Conservation (phyloP, 23 red algal species). For the Chondrus crispus region DNA sequence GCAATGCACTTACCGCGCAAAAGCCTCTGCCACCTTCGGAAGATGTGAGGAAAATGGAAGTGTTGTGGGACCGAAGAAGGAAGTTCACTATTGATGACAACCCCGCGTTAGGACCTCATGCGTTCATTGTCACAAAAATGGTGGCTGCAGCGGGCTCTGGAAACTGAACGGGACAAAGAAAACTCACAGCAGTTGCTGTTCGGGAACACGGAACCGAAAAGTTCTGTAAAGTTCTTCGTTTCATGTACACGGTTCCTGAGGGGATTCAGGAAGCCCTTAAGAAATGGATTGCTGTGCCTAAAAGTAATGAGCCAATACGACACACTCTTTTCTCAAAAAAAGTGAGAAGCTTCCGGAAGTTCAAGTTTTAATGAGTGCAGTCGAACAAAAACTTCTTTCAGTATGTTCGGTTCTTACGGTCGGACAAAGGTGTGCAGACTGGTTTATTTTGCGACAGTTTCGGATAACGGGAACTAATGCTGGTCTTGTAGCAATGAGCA, state of each 20-base stretch:
- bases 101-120: not conserved
- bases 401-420: not conserved
- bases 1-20: too few relatives aligned
- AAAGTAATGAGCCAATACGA: not conserved
- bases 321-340: too few relatives aligned
- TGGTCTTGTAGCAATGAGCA: not conserved
- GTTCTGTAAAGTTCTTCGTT: too few relatives aligned
- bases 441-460: not conserved
- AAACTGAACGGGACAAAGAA: not conserved
- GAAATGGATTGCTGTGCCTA: too few relatives aligned
- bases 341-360: too few relatives aligned
- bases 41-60: too few relatives aligned
- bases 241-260: too few relatives aligned
- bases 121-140: not conserved
- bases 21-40: too few relatives aligned
- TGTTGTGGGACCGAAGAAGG: not conserved
- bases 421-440: not conserved
- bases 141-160: not conserved
- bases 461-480: constrained; percentile 2
- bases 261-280: too few relatives aligned
- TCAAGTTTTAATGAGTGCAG: too few relatives aligned
- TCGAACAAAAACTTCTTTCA: not conserved
- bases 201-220: too few relatives aligned
- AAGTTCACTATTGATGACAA: not conserved
- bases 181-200: too few relatives aligned